These are phyloP conservation scores for Cetraspora pellucida DNA, from an alignment of 192 early-diverging fungal species.

Conservation along the genomic window DNA sequence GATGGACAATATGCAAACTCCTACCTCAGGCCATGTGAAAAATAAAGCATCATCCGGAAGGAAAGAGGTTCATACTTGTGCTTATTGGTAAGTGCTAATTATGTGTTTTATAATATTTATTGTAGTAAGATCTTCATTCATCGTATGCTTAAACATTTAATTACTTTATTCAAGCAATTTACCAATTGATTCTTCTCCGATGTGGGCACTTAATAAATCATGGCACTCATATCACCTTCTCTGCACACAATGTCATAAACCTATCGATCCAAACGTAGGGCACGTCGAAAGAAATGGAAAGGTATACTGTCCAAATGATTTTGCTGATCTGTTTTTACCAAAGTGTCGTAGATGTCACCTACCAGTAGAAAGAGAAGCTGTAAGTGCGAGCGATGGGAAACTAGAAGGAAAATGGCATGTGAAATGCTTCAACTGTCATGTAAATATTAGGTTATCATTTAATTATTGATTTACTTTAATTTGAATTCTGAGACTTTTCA, in stretches of 20 bases:
- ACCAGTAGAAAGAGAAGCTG: conserved; percentile 70
- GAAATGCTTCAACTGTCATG: conserved; percentile 72
- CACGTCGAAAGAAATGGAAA: conserved; percentile 63
- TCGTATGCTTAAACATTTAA: background rate
- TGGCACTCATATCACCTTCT: conserved; percentile 68
- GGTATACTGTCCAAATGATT: conserved; percentile 73
- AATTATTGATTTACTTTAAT: background rate
- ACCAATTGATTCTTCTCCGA: conserved; percentile 39
- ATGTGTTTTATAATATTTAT: conserved; percentile 34
- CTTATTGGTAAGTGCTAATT: conserved; percentile 48
- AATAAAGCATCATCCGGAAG: conserved; percentile 8
- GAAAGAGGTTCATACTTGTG: conserved; percentile 44
- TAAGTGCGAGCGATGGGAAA: conserved; percentile 71
- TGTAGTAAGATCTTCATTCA: background rate
- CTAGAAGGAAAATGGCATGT: conserved; percentile 72
- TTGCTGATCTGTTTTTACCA: conserved; percentile 63
- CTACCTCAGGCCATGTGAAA: conserved; percentile 26
- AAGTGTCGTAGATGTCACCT: conserved; percentile 65
- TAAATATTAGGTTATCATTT: conserved; percentile 23
- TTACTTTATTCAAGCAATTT: conserved; percentile 37
- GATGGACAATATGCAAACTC: conserved; percentile 42
- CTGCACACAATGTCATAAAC: conserved; percentile 67
- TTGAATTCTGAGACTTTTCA: background rate
- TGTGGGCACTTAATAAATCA: conserved; percentile 66
- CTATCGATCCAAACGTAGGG: conserved; percentile 55